Evolutionary conservation across 1,139 yeast species (phyloP).

Genomic region (Kluyveromyces sp.): DNA sequence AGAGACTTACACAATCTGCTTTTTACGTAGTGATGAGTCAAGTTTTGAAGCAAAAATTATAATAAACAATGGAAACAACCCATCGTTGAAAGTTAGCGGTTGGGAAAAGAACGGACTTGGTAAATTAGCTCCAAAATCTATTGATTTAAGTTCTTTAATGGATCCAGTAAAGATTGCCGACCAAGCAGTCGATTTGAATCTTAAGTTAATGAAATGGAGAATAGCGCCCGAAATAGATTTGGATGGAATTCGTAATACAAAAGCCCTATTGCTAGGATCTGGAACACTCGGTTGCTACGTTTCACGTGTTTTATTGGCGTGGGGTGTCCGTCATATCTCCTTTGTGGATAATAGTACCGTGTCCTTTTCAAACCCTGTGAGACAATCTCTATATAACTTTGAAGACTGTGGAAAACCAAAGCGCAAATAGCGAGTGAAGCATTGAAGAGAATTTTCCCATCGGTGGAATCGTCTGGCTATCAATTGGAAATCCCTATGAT

Average conservation of each 20-base stretch:
- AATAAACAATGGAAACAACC: slow-evolving; percentile 8
- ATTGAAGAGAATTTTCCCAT: slow-evolving; percentile 67
- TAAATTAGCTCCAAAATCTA: slow-evolving; percentile 69
- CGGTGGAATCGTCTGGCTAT: slow-evolving; percentile 56
- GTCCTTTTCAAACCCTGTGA: slow-evolving; percentile 88
- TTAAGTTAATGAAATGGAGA: slow-evolving; percentile 95
- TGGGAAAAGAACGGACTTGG: slow-evolving; percentile 84
- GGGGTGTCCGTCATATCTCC: slow-evolving; percentile 86
- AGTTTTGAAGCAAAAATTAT: slow-evolving; percentile 17
- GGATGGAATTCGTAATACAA: slow-evolving; percentile 50
- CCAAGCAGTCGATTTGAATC: slow-evolving; percentile 85
- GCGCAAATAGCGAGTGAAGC: slow-evolving; percentile 73
- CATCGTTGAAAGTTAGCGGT: slow-evolving; percentile 49
- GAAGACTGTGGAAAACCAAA: slow-evolving; percentile 66
- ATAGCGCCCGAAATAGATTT: slow-evolving; percentile 75
- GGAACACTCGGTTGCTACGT: slow-evolving; percentile 95
- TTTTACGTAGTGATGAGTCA: slow-evolving; percentile 29
- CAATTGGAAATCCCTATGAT: slow-evolving; percentile 86
- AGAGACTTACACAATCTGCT: slow-evolving; percentile 35
- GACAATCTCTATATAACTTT: slow-evolving; percentile 81
- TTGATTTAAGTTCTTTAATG: slow-evolving; percentile 72
- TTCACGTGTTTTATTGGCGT: slow-evolving; percentile 74
- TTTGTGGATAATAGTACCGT: slow-evolving; percentile 86
- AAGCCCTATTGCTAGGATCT: slow-evolving; percentile 79
- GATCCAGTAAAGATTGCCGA: slow-evolving; percentile 77